Conservation (phyloP, 164 flowering plant species). For the Cinnamomum chago region DNA sequence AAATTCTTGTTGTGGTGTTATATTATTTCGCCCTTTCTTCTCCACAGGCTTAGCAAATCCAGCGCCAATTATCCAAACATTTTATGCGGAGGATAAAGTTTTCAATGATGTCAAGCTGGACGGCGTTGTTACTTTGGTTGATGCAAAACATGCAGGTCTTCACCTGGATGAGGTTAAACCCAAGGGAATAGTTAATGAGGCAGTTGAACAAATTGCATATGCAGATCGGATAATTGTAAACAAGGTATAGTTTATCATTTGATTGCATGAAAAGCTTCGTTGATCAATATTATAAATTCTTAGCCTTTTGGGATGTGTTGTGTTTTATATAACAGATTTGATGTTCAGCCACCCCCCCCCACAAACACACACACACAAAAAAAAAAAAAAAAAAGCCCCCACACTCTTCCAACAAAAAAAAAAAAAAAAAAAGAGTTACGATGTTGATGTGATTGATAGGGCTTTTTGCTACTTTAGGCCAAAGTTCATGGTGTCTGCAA, state of each 20-base stretch:
- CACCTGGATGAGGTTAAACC: constrained; percentile 91
- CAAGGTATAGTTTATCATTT: constrained; percentile 51
- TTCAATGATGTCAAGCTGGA: constrained; percentile 93
- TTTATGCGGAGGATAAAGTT: constrained; percentile 86
- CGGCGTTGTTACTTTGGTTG: constrained; percentile 97
- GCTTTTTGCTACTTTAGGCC: no score
- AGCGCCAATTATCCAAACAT: constrained; percentile 95
- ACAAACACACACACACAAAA: no score
- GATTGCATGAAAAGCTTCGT: background rate
- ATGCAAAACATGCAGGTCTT: constrained; percentile 78
- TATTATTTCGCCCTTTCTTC: background rate
- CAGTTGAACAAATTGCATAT: constrained; percentile 89
- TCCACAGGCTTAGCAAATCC: constrained; percentile 92
- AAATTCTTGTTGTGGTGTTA: no score
- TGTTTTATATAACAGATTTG: no score
- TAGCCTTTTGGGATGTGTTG: no score
- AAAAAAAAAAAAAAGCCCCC: no score
- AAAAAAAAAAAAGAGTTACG: no score
- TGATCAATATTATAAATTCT: no score
- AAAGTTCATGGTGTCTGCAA: no score
- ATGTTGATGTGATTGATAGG: no score
- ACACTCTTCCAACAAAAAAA: no score
- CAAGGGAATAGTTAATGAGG: constrained; percentile 93
- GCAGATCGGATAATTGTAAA: constrained; percentile 91
- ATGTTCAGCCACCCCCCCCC: no score